These are phyloP conservation scores for Kodamaea lidongshanica DNA, from an alignment of 805 yeast genomes.

Conservation along the genomic window DNA sequence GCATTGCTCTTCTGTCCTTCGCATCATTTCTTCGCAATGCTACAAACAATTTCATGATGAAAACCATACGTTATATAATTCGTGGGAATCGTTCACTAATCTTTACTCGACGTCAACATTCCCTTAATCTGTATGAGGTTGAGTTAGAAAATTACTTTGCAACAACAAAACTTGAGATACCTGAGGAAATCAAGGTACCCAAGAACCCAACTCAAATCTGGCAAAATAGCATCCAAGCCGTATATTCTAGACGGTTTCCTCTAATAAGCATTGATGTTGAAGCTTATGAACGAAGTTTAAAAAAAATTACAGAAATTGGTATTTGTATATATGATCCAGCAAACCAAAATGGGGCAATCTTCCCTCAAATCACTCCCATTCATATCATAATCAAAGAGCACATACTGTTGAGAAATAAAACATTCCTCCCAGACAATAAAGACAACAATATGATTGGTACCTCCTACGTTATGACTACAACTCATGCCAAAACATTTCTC, in stretches of 20 bases:
- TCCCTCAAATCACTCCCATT: conserved; percentile 15
- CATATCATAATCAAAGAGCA: conserved; percentile 19
- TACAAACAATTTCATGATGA: no score
- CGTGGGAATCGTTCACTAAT: no score
- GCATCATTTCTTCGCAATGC: no score
- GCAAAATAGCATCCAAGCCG: conserved; percentile 14
- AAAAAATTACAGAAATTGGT: conserved; percentile 21
- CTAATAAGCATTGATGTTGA: conserved; percentile 24
- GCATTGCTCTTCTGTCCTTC: no score
- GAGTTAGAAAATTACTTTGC: no score
- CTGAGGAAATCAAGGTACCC: no score
- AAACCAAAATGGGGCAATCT: conserved; percentile 10
- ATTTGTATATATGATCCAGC: conserved; percentile 20
- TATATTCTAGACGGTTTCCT: conserved; percentile 17
- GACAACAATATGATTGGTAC: conserved; percentile 17
- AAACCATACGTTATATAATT: no score
- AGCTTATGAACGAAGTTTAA: conserved; percentile 16
- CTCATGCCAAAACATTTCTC: conserved; percentile 10
- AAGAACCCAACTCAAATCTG: no score
- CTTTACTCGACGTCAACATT: no score
- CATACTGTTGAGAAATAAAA: conserved; percentile 12
- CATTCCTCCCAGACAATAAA: conserved; percentile 20
- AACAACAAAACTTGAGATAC: no score
- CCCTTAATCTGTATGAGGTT: no score
- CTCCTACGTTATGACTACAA: conserved; percentile 12